These are phyloP conservation scores for Eutrema heterophyllum DNA, from an alignment of 345 rosid genomes.

Conservation along the genomic window DNA sequence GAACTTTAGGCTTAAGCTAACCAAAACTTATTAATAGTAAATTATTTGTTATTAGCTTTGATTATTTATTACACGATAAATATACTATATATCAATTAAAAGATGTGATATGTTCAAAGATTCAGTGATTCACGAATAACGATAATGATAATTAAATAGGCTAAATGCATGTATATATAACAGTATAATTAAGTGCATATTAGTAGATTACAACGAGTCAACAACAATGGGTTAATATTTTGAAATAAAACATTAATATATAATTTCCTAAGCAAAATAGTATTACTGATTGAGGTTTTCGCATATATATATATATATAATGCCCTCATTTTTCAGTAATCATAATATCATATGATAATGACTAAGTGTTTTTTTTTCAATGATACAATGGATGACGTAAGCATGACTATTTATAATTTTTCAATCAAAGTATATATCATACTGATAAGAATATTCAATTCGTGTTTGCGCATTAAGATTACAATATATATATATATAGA, in stretches of 20 bases:
- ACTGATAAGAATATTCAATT: slow-evolving; percentile 19
- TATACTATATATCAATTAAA: background rate
- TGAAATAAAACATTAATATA: background rate
- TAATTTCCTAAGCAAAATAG: background rate
- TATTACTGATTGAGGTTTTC: background rate
- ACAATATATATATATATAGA: background rate
- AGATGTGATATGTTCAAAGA: slow-evolving; percentile 27
- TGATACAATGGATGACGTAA: background rate
- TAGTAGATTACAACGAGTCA: slow-evolving; percentile 6
- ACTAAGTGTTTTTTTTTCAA: background rate
- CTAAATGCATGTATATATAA: background rate
- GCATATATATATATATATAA: background rate
- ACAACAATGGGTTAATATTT: slow-evolving; percentile 4
- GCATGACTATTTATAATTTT: background rate
- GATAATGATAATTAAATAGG: background rate
- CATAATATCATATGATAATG: background rate
- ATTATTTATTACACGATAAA: background rate
- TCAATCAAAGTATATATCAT: background rate
- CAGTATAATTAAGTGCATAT: background rate
- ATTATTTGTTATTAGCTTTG: background rate
- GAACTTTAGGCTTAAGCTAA: slow-evolving; percentile 6
- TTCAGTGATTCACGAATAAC: slow-evolving; percentile 22
- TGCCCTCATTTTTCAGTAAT: background rate
- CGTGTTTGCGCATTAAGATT: background rate
- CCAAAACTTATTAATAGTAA: background rate